A percentile compares a stretch with the other conserved stretches of the same genome.
These are phyloP conservation scores for Crithidia expoeki DNA, from an alignment of 208 protist species.

Conservation along the genomic window DNA sequence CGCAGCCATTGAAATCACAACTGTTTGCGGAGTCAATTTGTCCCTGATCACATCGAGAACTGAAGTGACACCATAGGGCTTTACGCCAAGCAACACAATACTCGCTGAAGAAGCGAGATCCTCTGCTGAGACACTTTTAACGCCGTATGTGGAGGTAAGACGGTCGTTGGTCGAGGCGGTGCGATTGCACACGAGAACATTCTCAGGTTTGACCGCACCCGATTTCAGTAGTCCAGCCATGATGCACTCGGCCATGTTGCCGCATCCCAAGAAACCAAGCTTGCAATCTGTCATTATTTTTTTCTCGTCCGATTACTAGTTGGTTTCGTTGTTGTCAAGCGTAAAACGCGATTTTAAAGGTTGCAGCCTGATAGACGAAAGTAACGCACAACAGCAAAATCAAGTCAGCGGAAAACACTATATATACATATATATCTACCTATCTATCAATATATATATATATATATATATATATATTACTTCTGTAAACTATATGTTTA, in stretches of 20 bases:
- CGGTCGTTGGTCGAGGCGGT: slow-evolving; percentile 45
- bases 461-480: too few species aligned
- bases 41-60: slow-evolving; percentile 67
- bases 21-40: slow-evolving; percentile 36
- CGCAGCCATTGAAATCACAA: slow-evolving; percentile 95
- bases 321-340: not conserved
- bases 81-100: slow-evolving; percentile 93
- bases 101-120: slow-evolving; percentile 72
- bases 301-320: not conserved
- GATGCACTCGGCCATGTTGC: slow-evolving; percentile 94
- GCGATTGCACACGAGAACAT: slow-evolving; percentile 78
- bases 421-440: too few species aligned
- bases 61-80: slow-evolving; percentile 83
- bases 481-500: too few species aligned
- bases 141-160: slow-evolving; percentile 54
- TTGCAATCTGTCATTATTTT: slow-evolving; percentile 15
- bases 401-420: too few species aligned
- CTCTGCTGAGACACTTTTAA: slow-evolving; percentile 40
- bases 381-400: too few species aligned
- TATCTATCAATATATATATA: too few species aligned
- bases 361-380: too few species aligned
- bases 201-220: slow-evolving; percentile 35
- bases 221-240: slow-evolving; percentile 68
- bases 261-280: slow-evolving; percentile 94
- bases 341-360: too few species aligned